Percentiles rank a stretch among this genome's conserved stretches.
Conservation (phyloP, 2,329 filamentous ascomycete genomes). For the Exophiala mesophila region DNA sequence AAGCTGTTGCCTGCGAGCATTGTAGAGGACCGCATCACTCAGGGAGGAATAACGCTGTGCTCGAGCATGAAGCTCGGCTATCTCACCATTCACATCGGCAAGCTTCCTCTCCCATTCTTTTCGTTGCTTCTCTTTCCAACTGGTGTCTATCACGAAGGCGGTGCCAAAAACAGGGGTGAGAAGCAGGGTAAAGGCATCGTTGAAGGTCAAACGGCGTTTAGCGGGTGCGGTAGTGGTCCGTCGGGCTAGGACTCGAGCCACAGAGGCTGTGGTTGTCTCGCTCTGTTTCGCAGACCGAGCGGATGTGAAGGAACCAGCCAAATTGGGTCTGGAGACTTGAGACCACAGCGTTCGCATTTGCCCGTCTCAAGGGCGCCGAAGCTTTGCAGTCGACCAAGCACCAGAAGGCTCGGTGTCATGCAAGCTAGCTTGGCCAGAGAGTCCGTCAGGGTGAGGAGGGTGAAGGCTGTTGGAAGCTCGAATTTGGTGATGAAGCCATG, state of each 20-base stretch:
- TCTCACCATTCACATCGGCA: constrained; percentile 18
- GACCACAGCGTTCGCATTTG: constrained; percentile 24
- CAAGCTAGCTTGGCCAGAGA: neutral
- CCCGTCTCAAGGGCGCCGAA: constrained; percentile 2
- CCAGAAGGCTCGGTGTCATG: too few species aligned
- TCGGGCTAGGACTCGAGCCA: constrained; percentile 10
- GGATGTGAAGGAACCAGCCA: constrained; percentile 11
- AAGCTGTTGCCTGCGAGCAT: neutral
- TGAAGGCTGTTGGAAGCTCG: too few species aligned
- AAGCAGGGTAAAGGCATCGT: constrained; percentile 24
- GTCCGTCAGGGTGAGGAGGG: too few species aligned
- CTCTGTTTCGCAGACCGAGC: constrained; percentile 7
- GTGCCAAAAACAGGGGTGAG: constrained; percentile 23
- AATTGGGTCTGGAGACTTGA: constrained; percentile 20
- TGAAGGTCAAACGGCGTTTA: constrained; percentile 18
- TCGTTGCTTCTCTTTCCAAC: constrained; percentile 23
- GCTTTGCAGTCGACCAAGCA: too few species aligned
- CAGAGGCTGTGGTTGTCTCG: neutral
- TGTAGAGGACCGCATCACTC: too few species aligned
- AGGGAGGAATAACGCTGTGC: constrained; percentile 14
- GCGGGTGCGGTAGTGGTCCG: constrained; percentile 19
- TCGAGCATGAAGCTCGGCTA: constrained; percentile 17
- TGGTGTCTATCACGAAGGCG: constrained; percentile 23
- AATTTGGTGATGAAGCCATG: too few species aligned
- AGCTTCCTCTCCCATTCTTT: constrained; percentile 26